Percentiles rank a stretch among this genome's conserved stretches.
Evolutionary conservation across 108 stramenopile species (phyloP).

Genomic region (Pseudonitzschia multiseries): DNA sequence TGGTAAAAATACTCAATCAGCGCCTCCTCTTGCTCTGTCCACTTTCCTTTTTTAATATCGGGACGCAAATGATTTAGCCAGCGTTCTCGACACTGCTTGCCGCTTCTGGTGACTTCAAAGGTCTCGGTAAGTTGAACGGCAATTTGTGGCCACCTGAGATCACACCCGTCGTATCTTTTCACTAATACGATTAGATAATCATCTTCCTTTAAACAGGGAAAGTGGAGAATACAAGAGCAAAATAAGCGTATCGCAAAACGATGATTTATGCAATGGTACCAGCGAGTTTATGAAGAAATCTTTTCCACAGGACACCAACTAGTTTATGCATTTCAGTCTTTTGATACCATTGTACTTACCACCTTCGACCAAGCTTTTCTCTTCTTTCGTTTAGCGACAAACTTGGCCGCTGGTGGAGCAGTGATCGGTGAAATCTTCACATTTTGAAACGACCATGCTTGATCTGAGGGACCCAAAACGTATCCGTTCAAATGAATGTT

Average conservation of each 20-base stretch:
- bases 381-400: constrained; percentile 10
- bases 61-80: constrained; percentile 98
- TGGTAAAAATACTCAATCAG: constrained; percentile 61
- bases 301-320: too few relatives aligned
- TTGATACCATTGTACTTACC: constrained; percentile 19
- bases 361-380: constrained; percentile 15
- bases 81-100: constrained; percentile 98
- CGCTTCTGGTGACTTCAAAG: constrained; percentile 55
- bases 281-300: too few relatives aligned
- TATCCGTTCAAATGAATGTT: neutral
- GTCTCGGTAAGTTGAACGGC: constrained; percentile 21
- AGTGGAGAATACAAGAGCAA: neutral
- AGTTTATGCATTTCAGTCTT: too few relatives aligned
- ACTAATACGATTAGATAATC: constrained; percentile 10
- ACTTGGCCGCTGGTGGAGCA: neutral
- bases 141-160: constrained; percentile 23
- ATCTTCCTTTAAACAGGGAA: constrained; percentile 18
- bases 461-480: neutral
- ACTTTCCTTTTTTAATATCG: constrained; percentile 82
- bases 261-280: too few relatives aligned
- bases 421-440: constrained; percentile 19
- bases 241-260: neutral
- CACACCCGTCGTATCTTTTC: neutral
- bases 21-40: constrained; percentile 84
- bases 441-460: neutral